Base-by-base conservation (phyloP, 345 rosid species). In the Boechera retrofracta region DNA sequence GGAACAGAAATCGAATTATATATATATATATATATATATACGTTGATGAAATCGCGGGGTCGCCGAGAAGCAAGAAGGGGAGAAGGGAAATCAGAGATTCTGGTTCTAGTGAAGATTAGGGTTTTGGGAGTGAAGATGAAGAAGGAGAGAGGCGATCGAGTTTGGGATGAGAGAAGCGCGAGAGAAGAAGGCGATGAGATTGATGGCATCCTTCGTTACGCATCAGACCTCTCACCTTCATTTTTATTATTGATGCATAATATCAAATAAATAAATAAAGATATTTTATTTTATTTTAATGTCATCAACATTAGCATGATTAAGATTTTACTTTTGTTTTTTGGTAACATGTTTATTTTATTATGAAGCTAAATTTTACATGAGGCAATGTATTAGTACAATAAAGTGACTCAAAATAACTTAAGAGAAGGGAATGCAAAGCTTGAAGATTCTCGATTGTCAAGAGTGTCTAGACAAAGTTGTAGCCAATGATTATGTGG, bases 1-100 rank as follows among this genome's bases (percentile, higher is more conserved):
- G 7, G 8, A 7, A 18, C 0, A 31, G 29, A 36, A 44, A 65
- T 31, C 39, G 54, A 35, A 73, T 12, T 31, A 31, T 31, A 31
- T 31, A 31, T 21, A 16, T 2, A 31, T 31, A 31, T 21, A 16
- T 2, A 11, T 12, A 36, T 7, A 35, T 5, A 1, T 72, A 72
- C 81, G 65, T 79, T 61, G 69, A 73, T 73, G 78, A 73, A 78
- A 33, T 78, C 78, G 44, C 82, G 82, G n/a, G 82, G 36, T 60
- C 82, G 55, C 10, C 82, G 77, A 29, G 82, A 73, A 67, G 82
- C 82, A 32, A 59, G 54, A 42, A 57, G 60, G 16, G 71, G 21
- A 68, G 41, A 73, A 69, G 72, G 26, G 5, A 29, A 24, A 59
- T 3, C 3, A 71, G 48, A 36, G 65, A 36, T 53, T 7, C 28